These are phyloP conservation scores for Chaetomium fimeti DNA, from an alignment of 495 filamentous ascomycete genomes.

Conservation along the genomic window DNA sequence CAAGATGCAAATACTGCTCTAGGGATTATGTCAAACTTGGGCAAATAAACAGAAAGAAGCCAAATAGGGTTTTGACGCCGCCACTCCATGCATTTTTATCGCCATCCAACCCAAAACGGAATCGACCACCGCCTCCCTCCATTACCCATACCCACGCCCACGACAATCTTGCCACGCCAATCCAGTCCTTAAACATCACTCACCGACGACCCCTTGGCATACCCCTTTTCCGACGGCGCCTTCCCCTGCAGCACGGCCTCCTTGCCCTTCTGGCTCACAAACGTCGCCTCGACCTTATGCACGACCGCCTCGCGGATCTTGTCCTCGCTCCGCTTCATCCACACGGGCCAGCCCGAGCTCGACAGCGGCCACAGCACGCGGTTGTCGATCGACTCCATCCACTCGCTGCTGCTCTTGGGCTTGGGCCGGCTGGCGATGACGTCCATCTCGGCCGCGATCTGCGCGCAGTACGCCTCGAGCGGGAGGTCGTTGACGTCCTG, in stretches of 20 bases:
- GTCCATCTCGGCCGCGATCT: conserved; percentile 70
- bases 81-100: neutral
- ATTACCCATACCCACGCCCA: neutral
- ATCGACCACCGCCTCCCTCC: neutral
- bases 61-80: neutral
- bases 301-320: conserved; percentile 42
- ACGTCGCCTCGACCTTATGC: conserved; percentile 41
- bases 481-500: conserved; percentile 84
- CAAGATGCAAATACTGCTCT: neutral
- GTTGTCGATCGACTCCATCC: conserved; percentile 58
- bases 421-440: conserved; percentile 61
- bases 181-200: conserved; percentile 5
- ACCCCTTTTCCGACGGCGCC: conserved; percentile 13
- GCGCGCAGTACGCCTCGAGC: conserved; percentile 71
- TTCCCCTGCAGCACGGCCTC: neutral
- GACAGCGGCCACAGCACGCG: conserved; percentile 68
- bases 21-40: neutral
- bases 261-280: conserved; percentile 33
- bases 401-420: conserved; percentile 57
- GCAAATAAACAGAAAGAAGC: neutral
- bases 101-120: neutral
- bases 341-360: conserved; percentile 54
- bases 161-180: neutral
- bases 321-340: conserved; percentile 58
- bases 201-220: neutral